Percentiles rank a stretch among this genome's conserved stretches.
phyloP scores from a whole-genome alignment of 2,329 filamentous ascomycete genomes.

The Bimuria novae-zelandiae region DNA sequence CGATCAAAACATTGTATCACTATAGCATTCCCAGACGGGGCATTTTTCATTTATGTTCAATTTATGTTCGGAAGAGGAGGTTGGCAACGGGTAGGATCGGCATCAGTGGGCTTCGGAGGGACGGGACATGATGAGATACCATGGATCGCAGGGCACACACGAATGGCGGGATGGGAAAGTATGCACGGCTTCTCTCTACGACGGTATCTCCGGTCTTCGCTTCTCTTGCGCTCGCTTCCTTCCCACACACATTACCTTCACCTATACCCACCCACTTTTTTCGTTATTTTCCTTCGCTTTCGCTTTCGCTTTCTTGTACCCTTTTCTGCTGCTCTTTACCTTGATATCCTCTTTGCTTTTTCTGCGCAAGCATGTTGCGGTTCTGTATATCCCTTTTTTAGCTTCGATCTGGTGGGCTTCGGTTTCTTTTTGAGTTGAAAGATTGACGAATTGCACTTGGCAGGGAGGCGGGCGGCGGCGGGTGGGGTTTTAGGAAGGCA shows the following conservation, averaged over 20 bases:
- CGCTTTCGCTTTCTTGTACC: background rate
- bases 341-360: conserved; percentile 12
- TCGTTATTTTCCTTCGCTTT: background rate
- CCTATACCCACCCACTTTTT: too few relatives aligned
- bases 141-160: background rate
- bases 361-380: too few relatives aligned
- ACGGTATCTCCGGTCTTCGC: background rate
- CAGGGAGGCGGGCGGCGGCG: too few relatives aligned
- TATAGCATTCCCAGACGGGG: background rate
- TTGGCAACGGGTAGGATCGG: background rate
- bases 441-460: too few relatives aligned
- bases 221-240: too few relatives aligned
- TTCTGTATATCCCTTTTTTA: too few relatives aligned
- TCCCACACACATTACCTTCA: too few relatives aligned
- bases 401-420: too few relatives aligned
- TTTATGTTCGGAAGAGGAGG: background rate
- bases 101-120: background rate
- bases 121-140: conserved; percentile 3
- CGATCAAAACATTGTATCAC: background rate
- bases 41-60: background rate
- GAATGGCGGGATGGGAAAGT: background rate
- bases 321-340: conserved; percentile 2
- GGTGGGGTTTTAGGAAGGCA: too few relatives aligned
- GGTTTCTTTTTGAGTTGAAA: too few relatives aligned
- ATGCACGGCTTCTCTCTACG: background rate